A percentile compares a stretch with the other conserved stretches of the same genome.
These are phyloP conservation scores for Apiospora hydei DNA, from an alignment of 2,329 filamentous ascomycete genomes.

Conservation along the genomic window DNA sequence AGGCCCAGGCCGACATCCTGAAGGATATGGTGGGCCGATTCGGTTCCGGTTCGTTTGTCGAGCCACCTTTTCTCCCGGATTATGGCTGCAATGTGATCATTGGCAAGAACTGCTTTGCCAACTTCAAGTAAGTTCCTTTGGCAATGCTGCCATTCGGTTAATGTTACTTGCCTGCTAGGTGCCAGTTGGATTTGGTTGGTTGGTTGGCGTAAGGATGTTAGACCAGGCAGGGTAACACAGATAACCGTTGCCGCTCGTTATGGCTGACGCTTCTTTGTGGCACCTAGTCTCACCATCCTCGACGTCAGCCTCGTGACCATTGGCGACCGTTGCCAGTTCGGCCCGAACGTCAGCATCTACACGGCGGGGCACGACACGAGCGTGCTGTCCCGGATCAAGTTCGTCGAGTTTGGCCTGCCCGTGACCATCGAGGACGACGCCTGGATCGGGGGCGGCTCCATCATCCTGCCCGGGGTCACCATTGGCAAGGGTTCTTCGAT, in stretches of 20 bases:
- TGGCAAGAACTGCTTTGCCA: slow-evolving; percentile 69
- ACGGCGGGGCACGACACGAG: slow-evolving; percentile 76
- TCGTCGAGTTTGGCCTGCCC: slow-evolving; percentile 54
- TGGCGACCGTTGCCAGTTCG: slow-evolving; percentile 74
- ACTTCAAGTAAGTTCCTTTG: slow-evolving; percentile 55
- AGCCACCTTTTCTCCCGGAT: slow-evolving; percentile 68
- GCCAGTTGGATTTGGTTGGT: not conserved
- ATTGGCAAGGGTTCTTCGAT: slow-evolving; percentile 61
- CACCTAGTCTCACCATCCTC: slow-evolving; percentile 63
- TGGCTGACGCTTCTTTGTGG: not conserved
- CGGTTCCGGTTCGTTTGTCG: slow-evolving; percentile 62
- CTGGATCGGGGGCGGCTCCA: slow-evolving; percentile 60
- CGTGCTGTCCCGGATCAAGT: slow-evolving; percentile 54
- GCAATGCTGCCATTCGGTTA: not conserved
- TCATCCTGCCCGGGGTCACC: slow-evolving; percentile 59
- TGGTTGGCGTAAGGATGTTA: slow-evolving; percentile 16
- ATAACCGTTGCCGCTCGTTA: slow-evolving; percentile 23
- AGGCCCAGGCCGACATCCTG: slow-evolving; percentile 55
- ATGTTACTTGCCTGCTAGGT: slow-evolving; percentile 4
- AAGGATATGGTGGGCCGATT: slow-evolving; percentile 56
- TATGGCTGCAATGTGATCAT: slow-evolving; percentile 72
- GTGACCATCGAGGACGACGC: slow-evolving; percentile 61
- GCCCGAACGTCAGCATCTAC: slow-evolving; percentile 75
- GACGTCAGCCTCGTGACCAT: slow-evolving; percentile 77
- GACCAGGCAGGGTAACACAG: too few species aligned